phyloP scores from a whole-genome alignment of 345 rosid species.

The Murraya paniculata region DNA sequence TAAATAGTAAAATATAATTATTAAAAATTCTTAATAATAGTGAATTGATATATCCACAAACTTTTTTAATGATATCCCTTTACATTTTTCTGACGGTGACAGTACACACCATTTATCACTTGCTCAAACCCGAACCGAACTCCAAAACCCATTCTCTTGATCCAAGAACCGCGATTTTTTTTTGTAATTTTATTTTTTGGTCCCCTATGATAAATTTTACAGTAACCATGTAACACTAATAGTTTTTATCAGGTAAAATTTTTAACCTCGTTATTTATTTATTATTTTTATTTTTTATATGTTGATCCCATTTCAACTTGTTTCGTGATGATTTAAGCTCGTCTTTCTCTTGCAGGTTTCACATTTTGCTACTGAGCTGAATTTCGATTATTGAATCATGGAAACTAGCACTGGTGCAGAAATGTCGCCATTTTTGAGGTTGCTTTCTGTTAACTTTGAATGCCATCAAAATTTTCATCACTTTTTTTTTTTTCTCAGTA shows the following conservation, averaged over 20 bases:
- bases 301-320: background rate
- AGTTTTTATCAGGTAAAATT: background rate
- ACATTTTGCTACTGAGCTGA: background rate
- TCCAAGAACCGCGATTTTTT: background rate
- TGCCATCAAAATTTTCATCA: background rate
- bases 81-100: no score
- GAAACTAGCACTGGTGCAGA: slow-evolving; percentile 31
- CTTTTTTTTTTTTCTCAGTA: background rate
- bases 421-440: slow-evolving; percentile 32
- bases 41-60: no score
- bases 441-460: background rate
- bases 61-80: no score
- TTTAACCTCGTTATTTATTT: background rate
- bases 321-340: background rate
- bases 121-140: background rate
- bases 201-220: background rate
- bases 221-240: background rate
- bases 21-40: no score
- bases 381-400: slow-evolving; percentile 23
- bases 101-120: background rate
- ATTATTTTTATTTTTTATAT: no score
- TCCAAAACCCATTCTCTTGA: background rate
- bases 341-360: slow-evolving; percentile 1
- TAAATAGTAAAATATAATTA: no score
- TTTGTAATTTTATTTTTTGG: background rate